Conservation (phyloP, 2,329 filamentous ascomycete genomes). For the Cryphonectria naterciae region DNA sequence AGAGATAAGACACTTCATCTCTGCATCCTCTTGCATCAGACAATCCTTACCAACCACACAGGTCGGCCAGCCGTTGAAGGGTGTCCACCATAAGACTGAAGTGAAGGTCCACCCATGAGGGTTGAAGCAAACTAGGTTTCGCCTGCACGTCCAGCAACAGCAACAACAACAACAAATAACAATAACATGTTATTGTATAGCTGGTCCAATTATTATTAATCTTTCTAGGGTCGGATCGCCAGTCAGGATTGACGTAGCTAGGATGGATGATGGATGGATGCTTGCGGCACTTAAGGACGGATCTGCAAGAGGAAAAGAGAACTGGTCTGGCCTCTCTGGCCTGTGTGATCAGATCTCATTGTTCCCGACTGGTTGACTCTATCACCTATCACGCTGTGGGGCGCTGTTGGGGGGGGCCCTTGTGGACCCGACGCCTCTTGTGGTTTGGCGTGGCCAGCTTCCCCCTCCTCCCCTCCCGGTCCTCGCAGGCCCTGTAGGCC, state of each 20-base stretch:
- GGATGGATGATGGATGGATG: conserved; percentile 7
- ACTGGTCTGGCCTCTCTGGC: conserved; percentile 5
- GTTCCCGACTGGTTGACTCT: conserved; percentile 14
- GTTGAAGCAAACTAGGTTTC: background rate
- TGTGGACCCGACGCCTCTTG: conserved; percentile 1
- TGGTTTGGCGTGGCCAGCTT: conserved; percentile 4
- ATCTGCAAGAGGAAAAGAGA: conserved; percentile 17
- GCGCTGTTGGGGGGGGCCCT: background rate
- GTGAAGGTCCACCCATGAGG: background rate
- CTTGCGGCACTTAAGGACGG: conserved; percentile 7
- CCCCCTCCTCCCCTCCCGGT: background rate
- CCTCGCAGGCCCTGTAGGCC: background rate
- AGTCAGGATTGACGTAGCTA: conserved; percentile 5
- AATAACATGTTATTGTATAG: background rate
- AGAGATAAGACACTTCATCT: conserved; percentile 9
- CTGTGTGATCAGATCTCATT: conserved; percentile 6
- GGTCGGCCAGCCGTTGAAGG: background rate
- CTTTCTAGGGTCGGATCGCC: background rate
- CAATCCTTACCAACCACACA: background rate
- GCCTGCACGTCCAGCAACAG: background rate
- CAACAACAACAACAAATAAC: background rate
- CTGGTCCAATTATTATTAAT: background rate
- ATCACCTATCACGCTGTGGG: conserved; percentile 1
- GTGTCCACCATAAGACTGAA: background rate
- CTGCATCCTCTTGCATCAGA: background rate